Evolutionary conservation across 2,329 filamentous ascomycete genomes (phyloP).

Genomic region (Epichloe baconii): DNA sequence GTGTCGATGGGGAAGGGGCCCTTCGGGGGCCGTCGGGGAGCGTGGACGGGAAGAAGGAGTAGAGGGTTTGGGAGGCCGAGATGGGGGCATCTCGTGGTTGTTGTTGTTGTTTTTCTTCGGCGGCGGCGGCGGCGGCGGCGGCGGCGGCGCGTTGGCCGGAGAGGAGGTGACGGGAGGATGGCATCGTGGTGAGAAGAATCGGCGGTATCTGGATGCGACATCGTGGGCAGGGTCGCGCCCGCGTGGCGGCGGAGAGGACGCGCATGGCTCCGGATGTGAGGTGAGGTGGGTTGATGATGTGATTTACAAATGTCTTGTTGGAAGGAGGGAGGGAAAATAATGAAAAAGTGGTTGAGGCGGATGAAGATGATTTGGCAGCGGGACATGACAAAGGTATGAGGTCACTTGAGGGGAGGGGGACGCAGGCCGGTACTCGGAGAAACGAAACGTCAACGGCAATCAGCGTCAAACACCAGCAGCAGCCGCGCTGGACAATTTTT

Average conservation of each 20-base stretch:
- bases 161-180: neutral
- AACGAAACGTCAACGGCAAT: too few relatives aligned
- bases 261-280: too few relatives aligned
- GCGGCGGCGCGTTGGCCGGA: neutral
- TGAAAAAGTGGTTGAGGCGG: too few relatives aligned
- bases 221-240: neutral
- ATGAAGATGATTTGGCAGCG: too few relatives aligned
- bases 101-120: too few relatives aligned
- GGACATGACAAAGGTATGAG: too few relatives aligned
- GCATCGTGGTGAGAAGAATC: neutral
- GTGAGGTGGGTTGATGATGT: too few relatives aligned
- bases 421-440: too few relatives aligned
- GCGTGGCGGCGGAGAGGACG: neutral
- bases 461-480: too few relatives aligned
- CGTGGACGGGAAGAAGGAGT: conserved; percentile 76
- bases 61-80: conserved; percentile 42
- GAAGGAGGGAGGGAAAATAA: too few relatives aligned
- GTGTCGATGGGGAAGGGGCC: conserved; percentile 66
- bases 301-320: too few relatives aligned
- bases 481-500: neutral
- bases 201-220: neutral
- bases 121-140: neutral
- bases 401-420: too few relatives aligned
- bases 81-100: neutral
- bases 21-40: conserved; percentile 61